Evolutionary conservation across 2,329 filamentous ascomycete species (phyloP), one percentile per base, ranked within the genome.

Genomic region (Ophiostoma ulmi): DNA sequence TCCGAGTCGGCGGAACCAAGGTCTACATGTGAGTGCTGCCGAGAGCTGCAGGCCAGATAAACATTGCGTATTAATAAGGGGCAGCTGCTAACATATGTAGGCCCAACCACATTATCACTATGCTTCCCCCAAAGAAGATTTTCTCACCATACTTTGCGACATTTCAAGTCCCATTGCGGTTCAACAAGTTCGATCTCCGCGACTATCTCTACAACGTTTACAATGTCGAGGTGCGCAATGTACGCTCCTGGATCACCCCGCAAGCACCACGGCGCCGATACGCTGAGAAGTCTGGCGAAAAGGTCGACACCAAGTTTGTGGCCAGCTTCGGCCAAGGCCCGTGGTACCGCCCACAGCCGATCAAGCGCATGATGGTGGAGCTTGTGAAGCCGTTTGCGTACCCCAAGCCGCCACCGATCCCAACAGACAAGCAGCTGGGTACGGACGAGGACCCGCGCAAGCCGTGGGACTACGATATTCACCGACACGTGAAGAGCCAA

Each of bases 361-460:
- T 89, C 77, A 99, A 99, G 86, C 91, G 90, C 80, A 99, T 99
- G 95, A 97, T 91, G 61, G 92, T 96, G 64, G 92, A 97, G 84
- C 87, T 99, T 82, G 87, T 86, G 73, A 83, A 90, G 82, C 92
- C 94, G 5, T 99, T 99, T 82, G 88, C 91, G 71, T 98, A 92
- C 91, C 95, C 95, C 0, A 85, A 88, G 74, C 80, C 83, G 74
- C 91, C 92, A 5, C 80, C 83, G 74, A 85, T 90, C 78, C 82
- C 87, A 73, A 71, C 70, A 0, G 55, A 26, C 6, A 69, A 68
- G 64, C 52, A 58, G 69, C 69, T 52, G 44, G 71, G 69, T 68
- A 70, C 69, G n/a, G 73, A 74, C 5, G 71, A 74, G 14, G 72
- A 74, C 63, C 73, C 73, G 67, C 73, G 73, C 78, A 83, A 67